Percentiles rank a stretch among this genome's conserved stretches.
These are phyloP conservation scores for Penicillium sp. DNA, from an alignment of 2,329 filamentous ascomycete species.

Conservation along the genomic window DNA sequence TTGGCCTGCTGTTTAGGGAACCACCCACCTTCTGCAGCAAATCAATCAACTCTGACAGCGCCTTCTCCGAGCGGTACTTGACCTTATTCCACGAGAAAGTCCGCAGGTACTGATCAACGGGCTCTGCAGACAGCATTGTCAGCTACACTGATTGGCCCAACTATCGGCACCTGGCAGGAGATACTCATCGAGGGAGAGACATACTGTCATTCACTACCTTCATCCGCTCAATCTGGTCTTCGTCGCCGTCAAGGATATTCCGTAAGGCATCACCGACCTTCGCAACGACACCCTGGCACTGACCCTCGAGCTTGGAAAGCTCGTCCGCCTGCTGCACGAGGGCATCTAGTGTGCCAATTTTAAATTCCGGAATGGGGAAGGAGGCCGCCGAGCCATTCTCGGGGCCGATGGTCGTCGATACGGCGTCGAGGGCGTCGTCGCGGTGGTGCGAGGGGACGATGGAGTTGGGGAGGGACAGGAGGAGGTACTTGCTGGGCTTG, in stretches of 20 bases:
- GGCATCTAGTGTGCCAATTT: constrained; percentile 93
- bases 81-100: constrained; percentile 96
- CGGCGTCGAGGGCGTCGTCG: constrained; percentile 74
- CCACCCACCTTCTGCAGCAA: constrained; percentile 73
- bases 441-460: constrained; percentile 77
- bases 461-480: constrained; percentile 85
- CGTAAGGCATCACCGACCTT: constrained; percentile 87
- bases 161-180: neutral
- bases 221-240: constrained; percentile 77
- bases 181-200: constrained; percentile 30
- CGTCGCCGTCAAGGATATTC: constrained; percentile 77
- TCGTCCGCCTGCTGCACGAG: constrained; percentile 96
- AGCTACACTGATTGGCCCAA: neutral
- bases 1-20: no score
- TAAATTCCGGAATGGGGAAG: constrained; percentile 89
- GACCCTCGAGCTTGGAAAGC: constrained; percentile 77
- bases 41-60: constrained; percentile 81
- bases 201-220: constrained; percentile 93
- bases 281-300: constrained; percentile 75
- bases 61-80: constrained; percentile 90
- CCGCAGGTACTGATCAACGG: constrained; percentile 89
- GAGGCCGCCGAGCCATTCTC: constrained; percentile 73
- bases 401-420: constrained; percentile 67
- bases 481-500: constrained; percentile 65
- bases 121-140: constrained; percentile 61